These are phyloP conservation scores for Pouteria campechiana DNA, from an alignment of 179 eudicot species.

Conservation along the genomic window DNA sequence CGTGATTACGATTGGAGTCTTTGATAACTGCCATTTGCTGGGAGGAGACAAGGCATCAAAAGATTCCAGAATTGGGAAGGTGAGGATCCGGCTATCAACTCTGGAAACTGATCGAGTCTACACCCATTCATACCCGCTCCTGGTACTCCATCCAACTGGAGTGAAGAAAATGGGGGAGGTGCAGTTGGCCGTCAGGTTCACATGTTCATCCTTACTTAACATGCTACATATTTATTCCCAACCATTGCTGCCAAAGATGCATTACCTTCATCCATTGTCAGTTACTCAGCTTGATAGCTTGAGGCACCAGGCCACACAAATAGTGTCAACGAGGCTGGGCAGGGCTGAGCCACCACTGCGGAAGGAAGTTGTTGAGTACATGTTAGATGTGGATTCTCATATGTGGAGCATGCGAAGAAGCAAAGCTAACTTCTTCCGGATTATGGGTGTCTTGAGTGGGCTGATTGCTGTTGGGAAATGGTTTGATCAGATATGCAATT, in stretches of 20 bases:
- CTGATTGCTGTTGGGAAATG: slow-evolving; percentile 51
- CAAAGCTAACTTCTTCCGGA: slow-evolving; percentile 65
- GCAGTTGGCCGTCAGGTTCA: slow-evolving; percentile 58
- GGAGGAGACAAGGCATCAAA: slow-evolving; percentile 36
- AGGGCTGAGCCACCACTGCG: slow-evolving; percentile 72
- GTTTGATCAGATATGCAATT: slow-evolving; percentile 54
- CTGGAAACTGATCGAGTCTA: slow-evolving; percentile 63
- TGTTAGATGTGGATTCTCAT: slow-evolving; percentile 64
- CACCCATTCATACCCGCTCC: slow-evolving; percentile 59
- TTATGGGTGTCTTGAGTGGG: slow-evolving; percentile 47
- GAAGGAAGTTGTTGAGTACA: slow-evolving; percentile 60
- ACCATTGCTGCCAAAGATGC: slow-evolving; percentile 66
- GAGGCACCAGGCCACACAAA: slow-evolving; percentile 67
- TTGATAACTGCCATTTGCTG: slow-evolving; percentile 50
- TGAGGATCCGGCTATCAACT: slow-evolving; percentile 58
- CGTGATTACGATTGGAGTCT: slow-evolving; percentile 53
- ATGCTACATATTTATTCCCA: slow-evolving; percentile 58
- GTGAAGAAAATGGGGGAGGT: slow-evolving; percentile 72
- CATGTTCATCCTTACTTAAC: slow-evolving; percentile 52
- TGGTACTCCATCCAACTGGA: slow-evolving; percentile 48
- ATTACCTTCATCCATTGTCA: slow-evolving; percentile 49
- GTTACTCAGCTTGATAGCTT: slow-evolving; percentile 50
- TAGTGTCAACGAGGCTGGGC: slow-evolving; percentile 46
- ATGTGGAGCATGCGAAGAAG: slow-evolving; percentile 85
- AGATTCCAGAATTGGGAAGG: slow-evolving; percentile 61